These are phyloP conservation scores for Aurantiochytrium sp. DNA, from an alignment of 108 stramenopile species.

Conservation along the genomic window DNA sequence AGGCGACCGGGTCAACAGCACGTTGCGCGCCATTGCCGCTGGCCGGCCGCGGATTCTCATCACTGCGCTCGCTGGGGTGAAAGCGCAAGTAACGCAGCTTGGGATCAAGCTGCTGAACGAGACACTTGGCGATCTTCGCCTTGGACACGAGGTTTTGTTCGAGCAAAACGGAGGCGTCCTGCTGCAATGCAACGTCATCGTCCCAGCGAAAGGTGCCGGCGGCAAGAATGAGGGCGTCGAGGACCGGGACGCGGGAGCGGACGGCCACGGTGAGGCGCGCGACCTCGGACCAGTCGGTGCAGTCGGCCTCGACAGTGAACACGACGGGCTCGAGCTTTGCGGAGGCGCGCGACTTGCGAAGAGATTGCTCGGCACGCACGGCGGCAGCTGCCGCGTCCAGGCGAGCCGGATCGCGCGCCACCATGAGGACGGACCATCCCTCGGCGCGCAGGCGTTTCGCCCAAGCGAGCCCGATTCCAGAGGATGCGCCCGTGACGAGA, in stretches of 20 bases:
- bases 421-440: slow-evolving; percentile 16
- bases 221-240: not conserved
- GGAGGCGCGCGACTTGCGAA: not conserved
- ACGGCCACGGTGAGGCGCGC: not conserved
- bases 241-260: not conserved
- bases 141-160: not conserved
- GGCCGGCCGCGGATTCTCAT: too few relatives aligned
- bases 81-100: not conserved
- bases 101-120: not conserved
- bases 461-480: not conserved
- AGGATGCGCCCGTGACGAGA: not conserved
- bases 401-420: not conserved
- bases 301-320: not conserved
- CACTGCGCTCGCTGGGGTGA: too few relatives aligned
- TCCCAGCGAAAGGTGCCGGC: slow-evolving; percentile 1
- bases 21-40: too few relatives aligned
- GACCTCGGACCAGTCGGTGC: not conserved
- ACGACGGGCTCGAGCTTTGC: not conserved
- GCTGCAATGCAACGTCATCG: not conserved
- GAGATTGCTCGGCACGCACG: not conserved
- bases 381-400: not conserved
- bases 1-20: too few relatives aligned
- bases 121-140: not conserved
- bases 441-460: not conserved
- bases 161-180: not conserved